Base-by-base conservation (phyloP, 208 protist species). In the Crithidia mellificae region DNA sequence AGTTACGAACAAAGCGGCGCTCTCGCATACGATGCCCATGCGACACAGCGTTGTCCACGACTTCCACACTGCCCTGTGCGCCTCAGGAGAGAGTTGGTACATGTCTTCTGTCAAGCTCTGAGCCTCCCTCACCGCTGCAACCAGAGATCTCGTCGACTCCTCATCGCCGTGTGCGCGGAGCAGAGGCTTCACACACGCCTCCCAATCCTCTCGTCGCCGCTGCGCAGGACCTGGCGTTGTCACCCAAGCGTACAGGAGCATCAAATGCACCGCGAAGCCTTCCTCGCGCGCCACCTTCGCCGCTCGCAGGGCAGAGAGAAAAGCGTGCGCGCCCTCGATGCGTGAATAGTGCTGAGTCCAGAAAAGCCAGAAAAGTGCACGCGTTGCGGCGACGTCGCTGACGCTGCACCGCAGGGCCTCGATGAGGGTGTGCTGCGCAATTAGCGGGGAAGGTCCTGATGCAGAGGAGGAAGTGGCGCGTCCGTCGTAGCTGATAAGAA, bases 271-370 rank as follows among this genome's bases (percentile, higher is more conserved):
- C 5, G 76, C 82, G 1, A 88, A 24, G 15, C 52, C 58, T 25
- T 85, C 84, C 30, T 59, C 58, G 22, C 56, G 46, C 3, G 50
- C 39, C 11, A 74, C 30, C n/a, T 77, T 75, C 17, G 82, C 88
- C 5, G 78, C 77, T 6, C 78, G 74, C 41, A 94, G 65, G 1
- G 88, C 74, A 17, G 88, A 90, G 27, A 94, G 77, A 58, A 91
- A 91, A 3, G 63, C 73, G 69, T 91, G 74, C 24, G 81, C 81
- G 0, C 88, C 88, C 49, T 91, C 81, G 8, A 87, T 68, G 5
- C 74, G 71, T 19, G 6, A 38, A 71, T 93, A 91, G 38, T 27
- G 62, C 63, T 85, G 74, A 5, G 30, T 27, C 81, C 83, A 89
- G 65, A 86, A 89, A n/a, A 68, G 58, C 0, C 65, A 36, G 57